Evolutionary conservation across 2,329 filamentous ascomycete genomes (phyloP).

Genomic region (Fusarium azukiicola): DNA sequence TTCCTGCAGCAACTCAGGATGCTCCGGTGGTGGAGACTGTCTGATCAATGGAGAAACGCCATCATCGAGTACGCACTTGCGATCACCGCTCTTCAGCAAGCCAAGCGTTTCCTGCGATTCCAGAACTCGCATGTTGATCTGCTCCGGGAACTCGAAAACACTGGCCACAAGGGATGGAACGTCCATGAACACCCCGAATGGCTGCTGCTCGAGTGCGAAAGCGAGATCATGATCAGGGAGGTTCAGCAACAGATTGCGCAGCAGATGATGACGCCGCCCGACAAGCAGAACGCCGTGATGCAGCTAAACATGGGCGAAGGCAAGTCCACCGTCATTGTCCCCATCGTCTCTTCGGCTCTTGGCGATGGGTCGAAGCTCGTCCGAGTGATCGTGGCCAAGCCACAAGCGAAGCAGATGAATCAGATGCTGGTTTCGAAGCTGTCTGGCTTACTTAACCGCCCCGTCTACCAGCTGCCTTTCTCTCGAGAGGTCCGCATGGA

Average conservation of each 20-base stretch:
- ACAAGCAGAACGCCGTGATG: constrained; percentile 73
- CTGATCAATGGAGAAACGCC: constrained; percentile 58
- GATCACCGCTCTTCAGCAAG: constrained; percentile 65
- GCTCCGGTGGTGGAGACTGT: constrained; percentile 53
- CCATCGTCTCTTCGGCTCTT: constrained; percentile 77
- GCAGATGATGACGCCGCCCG: constrained; percentile 72
- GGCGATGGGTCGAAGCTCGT: constrained; percentile 74
- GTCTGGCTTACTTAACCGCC: constrained; percentile 75
- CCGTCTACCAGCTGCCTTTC: constrained; percentile 79
- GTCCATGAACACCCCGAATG: constrained; percentile 76
- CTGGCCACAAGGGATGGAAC: constrained; percentile 78
- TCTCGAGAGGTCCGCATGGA: constrained; percentile 70
- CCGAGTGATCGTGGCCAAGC: constrained; percentile 80
- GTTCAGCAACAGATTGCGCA: constrained; percentile 79
- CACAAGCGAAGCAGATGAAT: constrained; percentile 80
- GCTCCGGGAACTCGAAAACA: constrained; percentile 68
- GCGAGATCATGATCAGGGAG: constrained; percentile 78
- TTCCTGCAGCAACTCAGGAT: constrained; percentile 61
- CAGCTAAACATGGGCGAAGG: constrained; percentile 88
- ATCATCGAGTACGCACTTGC: constrained; percentile 66
- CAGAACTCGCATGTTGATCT: constrained; percentile 58
- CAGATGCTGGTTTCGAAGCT: constrained; percentile 61
- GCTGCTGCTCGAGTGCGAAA: constrained; percentile 83
- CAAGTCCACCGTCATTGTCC: constrained; percentile 85
- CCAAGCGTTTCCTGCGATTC: constrained; percentile 62